Conservation (phyloP, 208 protist genomes). For the Porcisia deanei region DNA sequence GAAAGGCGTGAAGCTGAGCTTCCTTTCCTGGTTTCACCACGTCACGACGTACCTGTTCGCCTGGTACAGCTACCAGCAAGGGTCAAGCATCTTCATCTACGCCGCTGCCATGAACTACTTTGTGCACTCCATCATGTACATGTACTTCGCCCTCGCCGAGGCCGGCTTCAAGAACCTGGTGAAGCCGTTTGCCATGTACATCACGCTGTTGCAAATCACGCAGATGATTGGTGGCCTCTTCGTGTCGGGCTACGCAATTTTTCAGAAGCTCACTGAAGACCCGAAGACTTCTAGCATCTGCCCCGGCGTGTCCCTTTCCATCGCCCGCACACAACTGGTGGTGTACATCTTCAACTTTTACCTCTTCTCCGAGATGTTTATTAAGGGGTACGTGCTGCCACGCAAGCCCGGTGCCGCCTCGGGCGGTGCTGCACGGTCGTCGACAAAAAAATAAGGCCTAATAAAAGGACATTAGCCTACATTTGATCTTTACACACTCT, state of each 20-base stretch:
- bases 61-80: constrained; percentile 79
- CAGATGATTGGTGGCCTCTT: constrained; percentile 94
- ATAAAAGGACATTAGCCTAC: constrained; percentile 1
- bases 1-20: constrained; percentile 71
- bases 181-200: constrained; percentile 82
- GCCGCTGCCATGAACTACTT: constrained; percentile 92
- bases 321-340: constrained; percentile 51
- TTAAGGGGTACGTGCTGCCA: constrained; percentile 76
- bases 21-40: constrained; percentile 94
- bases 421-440: neutral
- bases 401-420: constrained; percentile 20
- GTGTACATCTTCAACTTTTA: constrained; percentile 94
- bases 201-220: constrained; percentile 87
- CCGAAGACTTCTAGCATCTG: constrained; percentile 16
- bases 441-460: constrained; percentile 27
- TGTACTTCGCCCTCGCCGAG: constrained; percentile 91
- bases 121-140: constrained; percentile 96
- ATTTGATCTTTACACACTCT: neutral
- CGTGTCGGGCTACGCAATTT: constrained; percentile 62
- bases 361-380: constrained; percentile 94
- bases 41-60: constrained; percentile 89
- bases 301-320: constrained; percentile 41
- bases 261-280: constrained; percentile 30
- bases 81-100: constrained; percentile 60
- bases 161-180: constrained; percentile 66